A percentile compares a stretch with the other conserved stretches of the same genome.
These are phyloP conservation scores for Cucurbita maxima DNA, from an alignment of 306 rosid species.

Conservation along the genomic window DNA sequence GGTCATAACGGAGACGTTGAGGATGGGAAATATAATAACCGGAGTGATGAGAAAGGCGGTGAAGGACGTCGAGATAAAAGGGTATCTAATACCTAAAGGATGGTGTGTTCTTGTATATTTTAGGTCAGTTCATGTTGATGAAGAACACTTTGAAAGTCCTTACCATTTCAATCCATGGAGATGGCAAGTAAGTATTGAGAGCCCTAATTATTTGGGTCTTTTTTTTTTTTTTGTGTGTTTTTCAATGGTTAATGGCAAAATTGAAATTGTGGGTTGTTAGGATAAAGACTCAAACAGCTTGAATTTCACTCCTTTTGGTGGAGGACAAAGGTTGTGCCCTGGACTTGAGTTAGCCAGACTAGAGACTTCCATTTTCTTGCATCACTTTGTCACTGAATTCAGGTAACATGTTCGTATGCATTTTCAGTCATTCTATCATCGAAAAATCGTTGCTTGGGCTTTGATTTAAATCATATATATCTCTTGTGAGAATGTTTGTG, in stretches of 20 bases:
- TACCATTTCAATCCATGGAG: slow-evolving; percentile 92
- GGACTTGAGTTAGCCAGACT: slow-evolving; percentile 89
- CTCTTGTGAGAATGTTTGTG: no score
- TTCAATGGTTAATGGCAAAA: not conserved
- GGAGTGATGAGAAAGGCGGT: slow-evolving; percentile 77
- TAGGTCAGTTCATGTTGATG: slow-evolving; percentile 78
- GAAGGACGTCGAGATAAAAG: slow-evolving; percentile 65
- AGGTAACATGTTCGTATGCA: slow-evolving; percentile 22
- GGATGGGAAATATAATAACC: slow-evolving; percentile 62
- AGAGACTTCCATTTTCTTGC: slow-evolving; percentile 75
- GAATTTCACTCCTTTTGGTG: slow-evolving; percentile 82
- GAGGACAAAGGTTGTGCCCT: slow-evolving; percentile 90
- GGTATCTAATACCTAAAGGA: slow-evolving; percentile 82
- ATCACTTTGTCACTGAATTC: slow-evolving; percentile 77
- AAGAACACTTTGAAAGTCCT: slow-evolving; percentile 60
- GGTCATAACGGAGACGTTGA: slow-evolving; percentile 78
- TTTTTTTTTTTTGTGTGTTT: no score
- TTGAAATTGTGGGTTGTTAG: not conserved
- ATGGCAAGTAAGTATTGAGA: slow-evolving; percentile 44
- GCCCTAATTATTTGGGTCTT: not conserved
- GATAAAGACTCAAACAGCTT: not conserved
- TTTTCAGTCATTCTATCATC: not conserved
- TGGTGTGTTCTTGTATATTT: slow-evolving; percentile 84
- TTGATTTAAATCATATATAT: not conserved
- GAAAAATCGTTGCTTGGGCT: not conserved